Percentiles rank a stretch among this genome's conserved stretches.
phyloP scores from a whole-genome alignment of 148 eudicot species.

The Hydrangea macrophylla region DNA sequence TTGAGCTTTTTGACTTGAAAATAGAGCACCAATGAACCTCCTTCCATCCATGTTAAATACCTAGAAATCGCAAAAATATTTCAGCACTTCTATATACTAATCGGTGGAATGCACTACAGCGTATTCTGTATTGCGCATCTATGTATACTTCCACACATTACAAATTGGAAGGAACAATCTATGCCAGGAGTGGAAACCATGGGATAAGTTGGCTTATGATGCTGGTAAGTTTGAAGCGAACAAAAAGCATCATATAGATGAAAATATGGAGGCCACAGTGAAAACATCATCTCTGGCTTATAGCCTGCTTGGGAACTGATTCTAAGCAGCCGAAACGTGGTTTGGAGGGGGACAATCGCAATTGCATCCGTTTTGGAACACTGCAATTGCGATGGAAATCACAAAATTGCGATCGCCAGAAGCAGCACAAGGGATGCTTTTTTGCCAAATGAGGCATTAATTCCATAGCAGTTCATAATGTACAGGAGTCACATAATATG shows the following conservation, averaged over 20 bases:
- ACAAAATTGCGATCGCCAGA: no score
- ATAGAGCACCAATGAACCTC: conserved; percentile 72
- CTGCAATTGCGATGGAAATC: no score
- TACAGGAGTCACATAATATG: background rate
- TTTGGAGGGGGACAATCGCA: no score
- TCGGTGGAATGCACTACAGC: background rate
- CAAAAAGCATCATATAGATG: background rate
- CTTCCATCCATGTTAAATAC: conserved; percentile 94
- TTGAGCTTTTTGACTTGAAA: conserved; percentile 43
- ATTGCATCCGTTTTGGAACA: no score
- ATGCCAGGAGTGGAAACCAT: background rate
- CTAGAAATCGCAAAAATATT: conserved; percentile 27
- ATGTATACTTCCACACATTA: background rate
- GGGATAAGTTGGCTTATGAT: background rate
- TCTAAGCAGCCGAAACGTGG: no score
- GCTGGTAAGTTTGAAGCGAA: background rate
- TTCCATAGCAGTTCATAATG: background rate
- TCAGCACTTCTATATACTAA: background rate
- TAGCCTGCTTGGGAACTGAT: no score
- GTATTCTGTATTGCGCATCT: background rate
- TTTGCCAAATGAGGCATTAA: no score
- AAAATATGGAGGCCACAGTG: background rate
- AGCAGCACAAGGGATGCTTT: no score
- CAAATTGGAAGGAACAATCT: no score
- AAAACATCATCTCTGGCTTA: background rate